Base-by-base conservation (phyloP, 2,329 filamentous ascomycete genomes). In the Colletotrichum gigasporum region DNA sequence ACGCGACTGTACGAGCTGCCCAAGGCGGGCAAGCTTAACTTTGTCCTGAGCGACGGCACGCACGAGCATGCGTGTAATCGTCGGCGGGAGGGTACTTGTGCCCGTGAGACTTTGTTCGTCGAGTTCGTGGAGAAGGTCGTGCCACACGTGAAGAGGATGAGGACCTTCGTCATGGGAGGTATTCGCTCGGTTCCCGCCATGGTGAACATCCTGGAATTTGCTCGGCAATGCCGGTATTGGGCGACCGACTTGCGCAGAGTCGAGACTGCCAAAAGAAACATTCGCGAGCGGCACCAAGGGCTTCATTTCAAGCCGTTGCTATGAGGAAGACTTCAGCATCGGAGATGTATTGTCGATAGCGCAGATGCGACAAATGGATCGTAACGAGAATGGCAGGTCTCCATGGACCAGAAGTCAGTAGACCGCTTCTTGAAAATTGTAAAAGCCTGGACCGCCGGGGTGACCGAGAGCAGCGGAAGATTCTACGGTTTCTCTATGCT, bases 201-300 rank as follows among this genome's bases (percentile, higher is more conserved):
- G 87, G 81, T 85, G 14, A 75, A 79, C 12, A 86, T 85, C 0
- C 76, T 90, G 3, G 69, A 84, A 1, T 79, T 80, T 0, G 30
- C 83, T 90, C 3, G 83, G 90, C 67, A 87, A 87, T 18, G 78
- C 90, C 4, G 87, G 87, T 0, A 75, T 91, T 20, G 88, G 62
- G 1, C 69, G 76, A 3, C 76, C 78, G 0, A 67, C 71, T 0
- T 65, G 69, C 1, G 68, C 73, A 2, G 77, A 80, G 62, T n/a
- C 51, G 11, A 48, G 35, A 2, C 20, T 50, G 32, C 26, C 51
- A 18, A 50, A 24, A 12, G 32, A 41, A 14, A 39, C 16, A 4
- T 28, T 45, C 39, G n/a, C 32, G 6, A 24, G 39, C 20, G 24
- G 37, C 7, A 9, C 47, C 57, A 39, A 37, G 20, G 32, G 11